Conservation (phyloP, 768 basidiomycete species). For the Kwoniella botswanensis region DNA sequence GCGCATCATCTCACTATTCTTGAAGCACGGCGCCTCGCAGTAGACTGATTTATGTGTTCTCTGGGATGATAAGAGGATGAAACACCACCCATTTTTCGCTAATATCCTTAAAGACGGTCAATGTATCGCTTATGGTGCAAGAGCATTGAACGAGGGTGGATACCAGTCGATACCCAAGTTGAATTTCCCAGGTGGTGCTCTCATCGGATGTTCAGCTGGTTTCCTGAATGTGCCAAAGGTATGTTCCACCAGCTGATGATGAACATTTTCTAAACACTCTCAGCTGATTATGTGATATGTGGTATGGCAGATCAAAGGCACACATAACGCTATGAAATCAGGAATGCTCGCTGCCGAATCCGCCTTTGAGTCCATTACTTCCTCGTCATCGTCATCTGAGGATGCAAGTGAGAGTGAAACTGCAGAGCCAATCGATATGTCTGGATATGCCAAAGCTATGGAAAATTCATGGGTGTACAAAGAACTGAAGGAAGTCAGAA, state of each 20-base stretch:
- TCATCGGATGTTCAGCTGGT: slow-evolving; percentile 93
- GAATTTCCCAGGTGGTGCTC: slow-evolving; percentile 90
- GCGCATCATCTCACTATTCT: not conserved
- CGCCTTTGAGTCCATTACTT: slow-evolving; percentile 68
- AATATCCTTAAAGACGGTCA: slow-evolving; percentile 75
- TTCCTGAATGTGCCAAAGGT: slow-evolving; percentile 90
- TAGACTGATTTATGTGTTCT: slow-evolving; percentile 1
- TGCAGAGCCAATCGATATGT: slow-evolving; percentile 67
- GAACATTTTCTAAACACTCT: too few species aligned
- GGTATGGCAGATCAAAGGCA: slow-evolving; percentile 77
- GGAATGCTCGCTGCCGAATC: slow-evolving; percentile 96
- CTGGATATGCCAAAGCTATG: slow-evolving; percentile 71
- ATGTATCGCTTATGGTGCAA: slow-evolving; percentile 87
- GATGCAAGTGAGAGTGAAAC: slow-evolving; percentile 36
- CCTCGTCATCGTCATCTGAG: slow-evolving; percentile 13
- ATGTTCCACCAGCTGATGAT: not conserved
- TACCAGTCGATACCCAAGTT: slow-evolving; percentile 84
- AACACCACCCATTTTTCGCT: slow-evolving; percentile 92
- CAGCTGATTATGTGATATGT: too few species aligned
- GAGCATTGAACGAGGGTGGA: slow-evolving; percentile 90
- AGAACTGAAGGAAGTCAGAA: slow-evolving; percentile 87
- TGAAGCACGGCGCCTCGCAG: not conserved
- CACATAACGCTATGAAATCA: slow-evolving; percentile 98
- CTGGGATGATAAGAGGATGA: slow-evolving; percentile 69
- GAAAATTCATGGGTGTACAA: slow-evolving; percentile 80